Evolutionary conservation across 2,329 filamentous ascomycete species (phyloP).

Genomic region (Hypoxylon sp.): DNA sequence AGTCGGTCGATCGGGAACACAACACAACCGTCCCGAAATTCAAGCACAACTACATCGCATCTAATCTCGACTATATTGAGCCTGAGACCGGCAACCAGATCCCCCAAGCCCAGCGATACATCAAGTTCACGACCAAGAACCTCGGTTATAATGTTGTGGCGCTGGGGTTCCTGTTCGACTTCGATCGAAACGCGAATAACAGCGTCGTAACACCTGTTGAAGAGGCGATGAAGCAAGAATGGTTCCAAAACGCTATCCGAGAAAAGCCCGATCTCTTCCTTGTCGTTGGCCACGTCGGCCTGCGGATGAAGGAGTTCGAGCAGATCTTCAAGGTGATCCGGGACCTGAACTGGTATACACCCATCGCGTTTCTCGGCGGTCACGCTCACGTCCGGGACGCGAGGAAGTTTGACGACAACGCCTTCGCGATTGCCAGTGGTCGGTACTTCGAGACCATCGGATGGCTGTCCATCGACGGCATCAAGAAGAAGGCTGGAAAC

Average conservation of each 20-base stretch:
- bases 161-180: constrained; percentile 96
- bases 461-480: constrained; percentile 87
- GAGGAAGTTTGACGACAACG: constrained; percentile 81
- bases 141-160: constrained; percentile 86
- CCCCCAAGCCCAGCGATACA: constrained; percentile 85
- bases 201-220: constrained; percentile 85
- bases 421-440: constrained; percentile 87
- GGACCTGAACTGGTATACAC: constrained; percentile 80
- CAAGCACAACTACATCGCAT: constrained; percentile 84
- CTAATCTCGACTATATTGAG: constrained; percentile 91
- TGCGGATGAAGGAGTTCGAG: constrained; percentile 84
- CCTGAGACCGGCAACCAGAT: constrained; percentile 78
- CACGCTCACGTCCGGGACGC: constrained; percentile 93
- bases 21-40: constrained; percentile 87
- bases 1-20: constrained; percentile 84
- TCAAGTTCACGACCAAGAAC: constrained; percentile 93
- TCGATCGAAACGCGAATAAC: constrained; percentile 91
- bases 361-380: constrained; percentile 93
- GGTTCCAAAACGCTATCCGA: constrained; percentile 90
- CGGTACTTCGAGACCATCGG: constrained; percentile 96
- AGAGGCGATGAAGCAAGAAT: constrained; percentile 84
- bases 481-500: constrained; percentile 58
- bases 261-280: constrained; percentile 90
- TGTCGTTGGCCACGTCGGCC: constrained; percentile 86
- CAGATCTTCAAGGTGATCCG: constrained; percentile 85